These are phyloP conservation scores for Phaffia tasmanica DNA, from an alignment of 768 basidiomycete species.

Conservation along the genomic window DNA sequence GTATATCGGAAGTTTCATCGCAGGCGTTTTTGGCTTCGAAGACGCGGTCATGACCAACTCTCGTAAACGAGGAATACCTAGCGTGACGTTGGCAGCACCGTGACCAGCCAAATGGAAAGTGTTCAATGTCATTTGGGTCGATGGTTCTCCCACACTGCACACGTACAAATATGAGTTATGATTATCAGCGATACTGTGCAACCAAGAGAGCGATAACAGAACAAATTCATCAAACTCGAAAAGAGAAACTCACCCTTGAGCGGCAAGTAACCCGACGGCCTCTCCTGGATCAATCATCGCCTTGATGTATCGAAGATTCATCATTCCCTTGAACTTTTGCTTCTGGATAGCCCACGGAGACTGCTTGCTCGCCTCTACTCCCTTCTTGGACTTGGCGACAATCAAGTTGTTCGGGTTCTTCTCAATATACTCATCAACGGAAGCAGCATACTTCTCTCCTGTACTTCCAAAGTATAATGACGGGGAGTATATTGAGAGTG, in stretches of 20 bases:
- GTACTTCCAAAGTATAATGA: slow-evolving; percentile 73
- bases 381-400: slow-evolving; percentile 27
- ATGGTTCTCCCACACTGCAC: slow-evolving; percentile 86
- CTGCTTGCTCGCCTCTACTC: slow-evolving; percentile 9
- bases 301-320: slow-evolving; percentile 86
- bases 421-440: slow-evolving; percentile 66
- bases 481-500: slow-evolving; percentile 64
- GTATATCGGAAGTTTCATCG: slow-evolving; percentile 75
- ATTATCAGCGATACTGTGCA: neutral
- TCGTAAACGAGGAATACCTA: slow-evolving; percentile 95
- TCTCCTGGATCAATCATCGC: slow-evolving; percentile 94
- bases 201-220: neutral
- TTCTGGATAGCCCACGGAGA: slow-evolving; percentile 30
- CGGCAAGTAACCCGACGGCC: slow-evolving; percentile 92
- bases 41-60: slow-evolving; percentile 99
- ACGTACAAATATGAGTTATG: neutral
- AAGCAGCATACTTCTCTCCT: slow-evolving; percentile 78
- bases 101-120: slow-evolving; percentile 99
- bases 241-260: slow-evolving; percentile 65
- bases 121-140: slow-evolving; percentile 98
- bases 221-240: neutral
- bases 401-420: slow-evolving; percentile 54
- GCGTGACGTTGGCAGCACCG: slow-evolving; percentile 96
- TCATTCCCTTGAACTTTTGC: slow-evolving; percentile 62
- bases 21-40: slow-evolving; percentile 88